A percentile compares a stretch with the other conserved stretches of the same genome.
Conservation (phyloP, 192 early-diverging fungal genomes). For the Ambispora gerdemannii region DNA sequence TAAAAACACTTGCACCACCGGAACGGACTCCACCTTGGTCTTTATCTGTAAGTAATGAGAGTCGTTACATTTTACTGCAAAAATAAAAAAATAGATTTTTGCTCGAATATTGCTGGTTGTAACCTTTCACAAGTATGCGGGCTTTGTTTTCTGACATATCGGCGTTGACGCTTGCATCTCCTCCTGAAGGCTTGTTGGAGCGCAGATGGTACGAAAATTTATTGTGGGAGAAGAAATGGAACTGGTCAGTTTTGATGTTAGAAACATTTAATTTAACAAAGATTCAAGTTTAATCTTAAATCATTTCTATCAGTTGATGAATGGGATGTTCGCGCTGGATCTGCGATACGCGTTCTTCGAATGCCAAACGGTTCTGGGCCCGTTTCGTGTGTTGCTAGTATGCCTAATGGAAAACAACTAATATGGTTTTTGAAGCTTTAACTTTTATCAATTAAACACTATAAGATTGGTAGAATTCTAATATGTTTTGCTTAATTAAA, state of each 20-base stretch:
- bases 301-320: constrained; percentile 68
- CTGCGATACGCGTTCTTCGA: constrained; percentile 66
- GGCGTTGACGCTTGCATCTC: not conserved
- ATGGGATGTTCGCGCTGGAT: constrained; percentile 68
- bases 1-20: constrained; percentile 49
- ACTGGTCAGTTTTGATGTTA: constrained; percentile 47
- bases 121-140: not conserved
- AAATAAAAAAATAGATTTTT: not conserved
- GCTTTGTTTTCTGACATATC: constrained; percentile 2
- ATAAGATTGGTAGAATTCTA: not conserved
- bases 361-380: constrained; percentile 89
- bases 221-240: constrained; percentile 84
- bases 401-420: constrained; percentile 80
- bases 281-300: not conserved
- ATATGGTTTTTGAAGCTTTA: constrained; percentile 61
- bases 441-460: not conserved
- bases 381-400: constrained; percentile 68
- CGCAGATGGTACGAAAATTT: constrained; percentile 75
- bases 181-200: constrained; percentile 73
- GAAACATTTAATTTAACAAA: not conserved
- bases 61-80: constrained; percentile 1
- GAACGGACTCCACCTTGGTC: constrained; percentile 74
- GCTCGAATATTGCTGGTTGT: not conserved
- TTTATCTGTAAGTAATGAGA: constrained; percentile 49
- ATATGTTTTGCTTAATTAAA: constrained; percentile 27